These are phyloP conservation scores for Xenoacremonium recifei DNA, from an alignment of 2,329 filamentous ascomycete genomes.

Conservation along the genomic window DNA sequence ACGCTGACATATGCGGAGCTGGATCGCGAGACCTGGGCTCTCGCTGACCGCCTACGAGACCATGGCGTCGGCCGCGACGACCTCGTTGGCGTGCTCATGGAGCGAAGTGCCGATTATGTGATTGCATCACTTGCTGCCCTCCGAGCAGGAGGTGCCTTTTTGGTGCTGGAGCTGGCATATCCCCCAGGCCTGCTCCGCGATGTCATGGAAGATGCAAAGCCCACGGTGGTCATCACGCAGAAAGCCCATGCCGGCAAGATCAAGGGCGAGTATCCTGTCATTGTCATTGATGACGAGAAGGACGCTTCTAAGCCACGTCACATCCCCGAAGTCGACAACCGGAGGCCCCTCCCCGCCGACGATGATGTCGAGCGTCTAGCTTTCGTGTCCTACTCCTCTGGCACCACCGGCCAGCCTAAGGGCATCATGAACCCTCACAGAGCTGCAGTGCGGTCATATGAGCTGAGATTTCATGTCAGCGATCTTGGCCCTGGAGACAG, in stretches of 20 bases:
- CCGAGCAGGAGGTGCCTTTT: constrained; percentile 74
- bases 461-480: constrained; percentile 67
- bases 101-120: constrained; percentile 75
- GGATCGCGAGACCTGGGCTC: constrained; percentile 62
- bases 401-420: constrained; percentile 77
- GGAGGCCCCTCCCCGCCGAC: constrained; percentile 55
- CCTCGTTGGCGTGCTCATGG: constrained; percentile 73
- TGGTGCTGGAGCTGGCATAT: constrained; percentile 78
- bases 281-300: constrained; percentile 57
- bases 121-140: constrained; percentile 77
- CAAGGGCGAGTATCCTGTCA: constrained; percentile 60
- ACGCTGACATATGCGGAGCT: constrained; percentile 73
- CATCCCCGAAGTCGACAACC: constrained; percentile 34
- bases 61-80: constrained; percentile 71
- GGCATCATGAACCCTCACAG: constrained; percentile 78
- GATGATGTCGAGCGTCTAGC: constrained; percentile 71
- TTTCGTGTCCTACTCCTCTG: constrained; percentile 80
- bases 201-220: constrained; percentile 73
- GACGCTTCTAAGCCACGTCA: constrained; percentile 23
- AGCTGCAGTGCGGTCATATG: constrained; percentile 71
- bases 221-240: constrained; percentile 69
- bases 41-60: constrained; percentile 62
- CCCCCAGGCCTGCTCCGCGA: constrained; percentile 71
- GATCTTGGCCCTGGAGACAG: constrained; percentile 71
- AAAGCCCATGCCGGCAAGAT: constrained; percentile 63